Conservation (phyloP, 73 alveolate genomes). For the Stentor coeruleus region DNA sequence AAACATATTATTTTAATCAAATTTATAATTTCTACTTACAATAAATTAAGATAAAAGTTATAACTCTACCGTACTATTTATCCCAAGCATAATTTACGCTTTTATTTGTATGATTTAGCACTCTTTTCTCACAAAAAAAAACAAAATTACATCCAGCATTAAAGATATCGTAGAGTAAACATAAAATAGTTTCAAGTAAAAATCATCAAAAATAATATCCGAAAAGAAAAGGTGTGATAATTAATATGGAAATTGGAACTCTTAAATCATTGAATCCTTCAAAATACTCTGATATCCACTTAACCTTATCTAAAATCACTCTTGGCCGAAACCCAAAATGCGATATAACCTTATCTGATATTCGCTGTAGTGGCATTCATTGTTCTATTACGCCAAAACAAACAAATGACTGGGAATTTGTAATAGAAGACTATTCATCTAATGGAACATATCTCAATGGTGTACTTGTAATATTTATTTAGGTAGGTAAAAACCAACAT, state of each 20-base stretch:
- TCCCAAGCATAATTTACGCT: no score
- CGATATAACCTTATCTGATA: neutral
- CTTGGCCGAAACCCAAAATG: constrained; percentile 25
- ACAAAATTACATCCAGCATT: no score
- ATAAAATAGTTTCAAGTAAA: no score
- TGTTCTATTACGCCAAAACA: neutral
- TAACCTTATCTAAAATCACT: neutral
- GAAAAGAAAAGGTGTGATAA: no score
- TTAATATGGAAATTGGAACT: neutral
- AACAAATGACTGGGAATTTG: neutral
- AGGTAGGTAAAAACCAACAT: constrained; percentile 4
- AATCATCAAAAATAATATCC: no score
- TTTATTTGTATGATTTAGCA: no score
- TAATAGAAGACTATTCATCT: constrained; percentile 5
- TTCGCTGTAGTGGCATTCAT: neutral
- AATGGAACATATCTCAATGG: constrained; percentile 5
- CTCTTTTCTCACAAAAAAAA: no score
- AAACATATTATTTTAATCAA: no score
- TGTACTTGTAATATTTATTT: neutral
- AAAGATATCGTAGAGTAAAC: no score
- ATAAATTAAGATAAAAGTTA: no score
- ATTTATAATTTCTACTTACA: no score
- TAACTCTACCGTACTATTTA: no score
- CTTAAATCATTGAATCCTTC: neutral
- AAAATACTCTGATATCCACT: neutral